phyloP scores from a whole-genome alignment of 768 basidiomycete species.

The Psilocybe azurescens region DNA sequence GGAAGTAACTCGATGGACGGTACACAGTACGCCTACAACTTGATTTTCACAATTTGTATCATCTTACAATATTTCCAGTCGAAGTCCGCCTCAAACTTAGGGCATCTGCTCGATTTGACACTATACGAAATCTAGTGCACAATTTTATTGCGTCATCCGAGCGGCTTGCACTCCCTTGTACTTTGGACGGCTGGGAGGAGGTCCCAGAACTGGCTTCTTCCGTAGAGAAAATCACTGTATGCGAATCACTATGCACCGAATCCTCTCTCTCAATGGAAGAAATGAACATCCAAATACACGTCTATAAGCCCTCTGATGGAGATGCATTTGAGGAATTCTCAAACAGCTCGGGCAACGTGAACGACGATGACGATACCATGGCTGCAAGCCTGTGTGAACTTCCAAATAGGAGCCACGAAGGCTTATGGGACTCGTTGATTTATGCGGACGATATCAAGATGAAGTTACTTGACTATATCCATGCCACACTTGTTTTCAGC shows the following conservation, averaged over 20 bases:
- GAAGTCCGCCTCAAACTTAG: conserved; percentile 79
- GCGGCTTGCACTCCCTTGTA: conserved; percentile 71
- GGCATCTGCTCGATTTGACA: conserved; percentile 77
- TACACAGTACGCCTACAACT: conserved; percentile 56
- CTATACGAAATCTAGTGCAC: conserved; percentile 68
- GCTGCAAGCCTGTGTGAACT: conserved; percentile 92
- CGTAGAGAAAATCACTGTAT: conserved; percentile 77
- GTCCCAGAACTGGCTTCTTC: conserved; percentile 71
- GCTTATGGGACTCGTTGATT: conserved; percentile 92
- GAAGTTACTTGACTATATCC: conserved; percentile 90
- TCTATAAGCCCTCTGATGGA: conserved; percentile 80
- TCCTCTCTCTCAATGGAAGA: conserved; percentile 59
- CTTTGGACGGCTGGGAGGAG: conserved; percentile 80
- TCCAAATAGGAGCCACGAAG: conserved; percentile 84
- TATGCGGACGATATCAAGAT: conserved; percentile 86
- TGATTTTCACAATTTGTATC: background rate
- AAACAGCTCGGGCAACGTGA: conserved; percentile 52
- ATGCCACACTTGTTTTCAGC: conserved; percentile 91
- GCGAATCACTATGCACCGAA: conserved; percentile 70
- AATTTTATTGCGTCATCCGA: conserved; percentile 63
- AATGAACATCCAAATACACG: conserved; percentile 77
- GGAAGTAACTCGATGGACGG: conserved; percentile 52
- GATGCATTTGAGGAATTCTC: conserved; percentile 79
- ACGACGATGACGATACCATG: conserved; percentile 79
- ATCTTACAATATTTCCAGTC: conserved; percentile 48